Percentiles rank a stretch among this genome's conserved stretches.
These are phyloP conservation scores for Elaeis guineensis DNA, from an alignment of 176 grass and related monocot genomes.

Conservation along the genomic window DNA sequence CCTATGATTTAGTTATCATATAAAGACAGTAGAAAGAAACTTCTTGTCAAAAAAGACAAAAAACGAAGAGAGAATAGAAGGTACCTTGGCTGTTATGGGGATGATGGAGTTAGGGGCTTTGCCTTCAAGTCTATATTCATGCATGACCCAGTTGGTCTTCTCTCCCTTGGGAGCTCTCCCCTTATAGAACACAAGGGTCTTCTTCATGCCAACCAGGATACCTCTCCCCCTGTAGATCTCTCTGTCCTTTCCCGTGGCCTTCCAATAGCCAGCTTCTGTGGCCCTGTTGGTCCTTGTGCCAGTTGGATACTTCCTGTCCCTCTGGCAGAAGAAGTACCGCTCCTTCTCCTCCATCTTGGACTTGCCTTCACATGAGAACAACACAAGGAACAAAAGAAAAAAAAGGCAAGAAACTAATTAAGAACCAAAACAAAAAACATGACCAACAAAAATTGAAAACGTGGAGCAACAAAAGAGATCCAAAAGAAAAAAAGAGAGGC, in stretches of 20 bases:
- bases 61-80: not conserved
- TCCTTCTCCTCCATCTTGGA: constrained; percentile 93
- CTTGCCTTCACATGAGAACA: constrained; percentile 23
- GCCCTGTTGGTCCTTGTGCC: constrained; percentile 85
- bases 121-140: constrained; percentile 85
- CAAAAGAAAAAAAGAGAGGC: not conserved
- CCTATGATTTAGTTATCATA: no score
- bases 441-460: not conserved
- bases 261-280: constrained; percentile 86
- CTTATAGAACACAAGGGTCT: constrained; percentile 96
- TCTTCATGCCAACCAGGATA: constrained; percentile 92
- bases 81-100: constrained; percentile 58
- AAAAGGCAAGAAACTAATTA: not conserved
- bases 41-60: no score
- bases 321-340: constrained; percentile 88
- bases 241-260: constrained; percentile 98
- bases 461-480: not conserved
- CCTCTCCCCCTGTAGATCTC: constrained; percentile 62
- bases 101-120: constrained; percentile 32
- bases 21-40: no score
- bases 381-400: not conserved
- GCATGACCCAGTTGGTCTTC: constrained; percentile 93
- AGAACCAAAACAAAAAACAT: not conserved
- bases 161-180: constrained; percentile 76
- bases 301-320: constrained; percentile 94